Evolutionary conservation across 2,329 filamentous ascomycete genomes (phyloP), one percentile per base, ranked within the genome.

Genomic region (Neophaeococcomyces mojaviensis): DNA sequence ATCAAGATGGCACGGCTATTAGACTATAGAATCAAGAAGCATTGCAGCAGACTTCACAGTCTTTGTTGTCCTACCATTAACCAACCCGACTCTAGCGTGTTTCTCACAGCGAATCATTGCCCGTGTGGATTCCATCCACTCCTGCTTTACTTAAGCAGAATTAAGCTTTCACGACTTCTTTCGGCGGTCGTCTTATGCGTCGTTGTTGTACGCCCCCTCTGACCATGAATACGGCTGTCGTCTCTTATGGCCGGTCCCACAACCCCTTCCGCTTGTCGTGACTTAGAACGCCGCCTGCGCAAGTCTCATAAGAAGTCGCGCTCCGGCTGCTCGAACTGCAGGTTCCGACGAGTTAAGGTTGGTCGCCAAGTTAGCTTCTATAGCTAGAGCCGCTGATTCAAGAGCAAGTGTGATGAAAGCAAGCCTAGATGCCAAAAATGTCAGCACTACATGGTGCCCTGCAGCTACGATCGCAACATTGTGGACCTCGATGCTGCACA

Each of bases 1-100:
- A 95, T 68, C 72, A 86, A 37, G 69, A 68, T 36, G 84, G 73
- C 59, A 84, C 85, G 5, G 48, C 94, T 56, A 78, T 86, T 61
- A 94, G 88, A 65, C 90, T 87, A 86, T 92, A 57, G 61, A n/a
- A n/a, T n/a, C n/a, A n/a, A n/a, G n/a, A n/a, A n/a, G n/a, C n/a
- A n/a, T n/a, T n/a, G n/a, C n/a, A n/a, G n/a, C n/a, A n/a, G n/a
- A n/a, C n/a, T n/a, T n/a, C n/a, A n/a, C n/a, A n/a, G n/a, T n/a
- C n/a, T n/a, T n/a, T n/a, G n/a, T n/a, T n/a, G n/a, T n/a, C n/a
- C n/a, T n/a, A n/a, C n/a, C n/a, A n/a, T n/a, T n/a, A n/a, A n/a
- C n/a, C n/a, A n/a, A n/a, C n/a, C n/a, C n/a, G n/a, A n/a, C n/a
- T n/a, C n/a, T n/a, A n/a, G n/a, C n/a, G n/a, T n/a, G n/a, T n/a